phyloP scores from a whole-genome alignment of 2,329 filamentous ascomycete species.

The Penicillium sp. region DNA sequence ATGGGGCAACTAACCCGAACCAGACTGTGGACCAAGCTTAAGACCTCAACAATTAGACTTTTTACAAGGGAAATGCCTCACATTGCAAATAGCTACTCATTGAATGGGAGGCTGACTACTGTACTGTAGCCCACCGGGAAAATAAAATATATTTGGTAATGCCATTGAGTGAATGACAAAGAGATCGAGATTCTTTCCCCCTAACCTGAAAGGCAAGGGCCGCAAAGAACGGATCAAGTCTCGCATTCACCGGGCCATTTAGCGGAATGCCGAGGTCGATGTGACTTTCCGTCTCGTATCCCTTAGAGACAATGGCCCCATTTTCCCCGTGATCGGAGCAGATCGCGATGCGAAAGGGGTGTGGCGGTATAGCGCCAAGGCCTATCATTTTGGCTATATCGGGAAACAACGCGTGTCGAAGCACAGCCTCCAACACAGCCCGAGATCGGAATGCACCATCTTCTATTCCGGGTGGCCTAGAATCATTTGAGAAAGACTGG shows the following conservation, averaged over 20 bases:
- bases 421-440: neutral
- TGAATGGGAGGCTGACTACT: neutral
- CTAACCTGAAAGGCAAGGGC: neutral
- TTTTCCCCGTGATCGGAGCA: neutral
- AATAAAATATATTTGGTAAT: neutral
- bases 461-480: neutral
- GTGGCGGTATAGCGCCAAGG: neutral
- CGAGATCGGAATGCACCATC: neutral
- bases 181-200: neutral
- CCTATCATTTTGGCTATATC: neutral
- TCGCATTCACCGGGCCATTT: neutral
- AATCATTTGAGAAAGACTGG: neutral
- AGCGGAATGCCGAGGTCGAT: neutral
- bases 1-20: conserved; percentile 13
- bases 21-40: conserved; percentile 3
- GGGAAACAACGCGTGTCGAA: neutral
- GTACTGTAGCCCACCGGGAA: no score
- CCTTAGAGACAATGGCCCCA: neutral
- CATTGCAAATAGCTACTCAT: neutral
- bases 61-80: neutral
- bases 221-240: neutral
- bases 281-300: neutral
- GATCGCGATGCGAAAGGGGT: neutral
- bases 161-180: neutral
- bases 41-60: conserved; percentile 9